Base-by-base conservation (phyloP, 495 filamentous ascomycete genomes). In the Daldinia concentrica region DNA sequence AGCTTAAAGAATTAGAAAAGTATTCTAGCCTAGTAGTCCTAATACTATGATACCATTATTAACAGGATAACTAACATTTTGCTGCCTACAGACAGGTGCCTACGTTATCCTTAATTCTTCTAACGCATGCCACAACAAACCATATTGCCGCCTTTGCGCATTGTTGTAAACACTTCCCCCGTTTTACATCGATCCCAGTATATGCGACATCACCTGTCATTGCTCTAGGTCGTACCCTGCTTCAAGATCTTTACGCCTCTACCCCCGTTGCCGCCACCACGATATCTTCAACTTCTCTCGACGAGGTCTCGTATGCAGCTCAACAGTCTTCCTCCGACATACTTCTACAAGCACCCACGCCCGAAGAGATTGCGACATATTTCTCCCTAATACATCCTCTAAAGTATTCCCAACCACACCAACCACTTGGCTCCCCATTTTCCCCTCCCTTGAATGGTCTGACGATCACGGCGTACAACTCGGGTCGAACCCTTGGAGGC, bases 391-490 rank as follows among this genome's bases (percentile, higher is more conserved):
- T 99, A 72, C 91, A 95, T 74, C 90, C 93, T 0, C 84, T 99
- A 19, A 98, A 98, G 80, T 99, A 98, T 81, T 97, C 93, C 5
- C 96, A 98, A 77, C 92, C 95, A 2, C 95, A 94, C 74, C 92
- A 95, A 76, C 95, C 94, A 4, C 82, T 92, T 2, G 86, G 91
- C 4, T 95, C 93, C 12, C 90, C 93, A 0, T 95, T 93, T 77
- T 95, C 93, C 3, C 93, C 94, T 17, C 91, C 94, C 4, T 81
- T 97, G 15, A 91, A 93, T 68, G 94, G 93, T n/a, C 89, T 99
- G 17, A 97, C 93, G 1, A 92, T 99, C 59, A 98, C 95, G 6
- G 95, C 95, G 2, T 98, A 98, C 81, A 95, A 94, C 83, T 93
- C 95, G 29, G 96, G 95, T 32, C 95, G 97, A 77, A 97, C 94